These are phyloP conservation scores for Phalaenopsis aphrodite DNA, from an alignment of 106 monocot genomes.

Conservation along the genomic window DNA sequence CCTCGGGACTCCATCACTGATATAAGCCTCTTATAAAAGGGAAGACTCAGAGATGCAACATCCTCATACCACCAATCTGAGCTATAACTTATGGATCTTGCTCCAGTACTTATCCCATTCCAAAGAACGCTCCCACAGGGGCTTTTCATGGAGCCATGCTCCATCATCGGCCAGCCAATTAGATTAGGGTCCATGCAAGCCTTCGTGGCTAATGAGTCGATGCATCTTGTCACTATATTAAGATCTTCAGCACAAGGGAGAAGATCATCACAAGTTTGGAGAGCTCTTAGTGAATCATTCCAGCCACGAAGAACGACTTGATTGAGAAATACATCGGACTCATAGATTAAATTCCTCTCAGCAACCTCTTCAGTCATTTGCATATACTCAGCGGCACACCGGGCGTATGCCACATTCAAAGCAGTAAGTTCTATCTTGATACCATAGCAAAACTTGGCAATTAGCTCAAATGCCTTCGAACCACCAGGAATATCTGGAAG, in stretches of 20 bases:
- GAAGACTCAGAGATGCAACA: constrained; percentile 21
- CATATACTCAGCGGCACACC: constrained; percentile 27
- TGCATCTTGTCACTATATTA: constrained; percentile 22
- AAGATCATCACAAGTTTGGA: constrained; percentile 25
- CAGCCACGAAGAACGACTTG: constrained; percentile 22
- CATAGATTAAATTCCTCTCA: constrained; percentile 24
- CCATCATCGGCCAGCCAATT: constrained; percentile 23
- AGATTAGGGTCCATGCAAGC: constrained; percentile 21
- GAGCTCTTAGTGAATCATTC: constrained; percentile 27
- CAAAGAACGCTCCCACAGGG: constrained; percentile 27
- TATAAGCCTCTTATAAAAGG: constrained; percentile 19
- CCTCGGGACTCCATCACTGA: constrained; percentile 21
- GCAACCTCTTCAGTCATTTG: constrained; percentile 27
- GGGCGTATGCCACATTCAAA: constrained; percentile 18
- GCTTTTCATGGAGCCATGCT: constrained; percentile 23
- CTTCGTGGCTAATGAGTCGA: constrained; percentile 24
- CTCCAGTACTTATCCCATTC: constrained; percentile 36
- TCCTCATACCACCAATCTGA: constrained; percentile 37
- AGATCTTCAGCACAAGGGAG: constrained; percentile 31
- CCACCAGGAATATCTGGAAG: constrained; percentile 28
- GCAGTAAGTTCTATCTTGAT: constrained; percentile 26
- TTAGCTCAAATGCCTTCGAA: constrained; percentile 23
- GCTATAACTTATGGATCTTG: constrained; percentile 11
- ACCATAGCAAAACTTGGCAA: constrained; percentile 32
- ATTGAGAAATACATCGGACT: constrained; percentile 17